Conservation (phyloP, 2,329 filamentous ascomycete genomes). For the Aspergillus eucalypticola region DNA sequence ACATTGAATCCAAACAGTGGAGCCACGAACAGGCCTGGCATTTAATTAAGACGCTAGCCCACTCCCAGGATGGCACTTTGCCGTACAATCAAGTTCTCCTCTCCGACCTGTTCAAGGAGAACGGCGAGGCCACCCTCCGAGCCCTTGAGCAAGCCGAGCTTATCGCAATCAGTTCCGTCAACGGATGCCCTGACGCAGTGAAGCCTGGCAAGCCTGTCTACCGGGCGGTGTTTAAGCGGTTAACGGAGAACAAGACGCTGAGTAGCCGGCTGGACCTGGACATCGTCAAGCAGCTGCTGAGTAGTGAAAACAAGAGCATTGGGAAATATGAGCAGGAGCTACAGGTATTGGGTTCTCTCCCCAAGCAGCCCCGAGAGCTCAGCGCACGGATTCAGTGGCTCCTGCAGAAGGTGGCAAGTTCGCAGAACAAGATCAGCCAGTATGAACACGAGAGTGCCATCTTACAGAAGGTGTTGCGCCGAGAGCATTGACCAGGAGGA, state of each 20-base stretch:
- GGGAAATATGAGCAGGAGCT: slow-evolving; percentile 80
- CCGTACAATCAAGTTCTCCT: slow-evolving; percentile 86
- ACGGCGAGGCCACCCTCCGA: slow-evolving; percentile 74
- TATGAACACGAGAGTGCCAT: slow-evolving; percentile 71
- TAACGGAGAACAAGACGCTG: slow-evolving; percentile 72
- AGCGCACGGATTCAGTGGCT: slow-evolving; percentile 69
- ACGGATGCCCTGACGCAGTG: slow-evolving; percentile 76
- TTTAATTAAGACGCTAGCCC: slow-evolving; percentile 74
- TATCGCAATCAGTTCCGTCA: slow-evolving; percentile 70
- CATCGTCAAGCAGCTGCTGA: slow-evolving; percentile 67
- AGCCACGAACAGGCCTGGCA: slow-evolving; percentile 86
- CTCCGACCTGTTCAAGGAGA: slow-evolving; percentile 70
- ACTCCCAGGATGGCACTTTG: slow-evolving; percentile 59
- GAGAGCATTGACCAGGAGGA: slow-evolving; percentile 45
- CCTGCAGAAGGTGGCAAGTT: slow-evolving; percentile 68
- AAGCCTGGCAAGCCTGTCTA: slow-evolving; percentile 84
- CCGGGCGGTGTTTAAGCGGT: slow-evolving; percentile 73
- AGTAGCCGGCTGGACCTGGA: slow-evolving; percentile 71
- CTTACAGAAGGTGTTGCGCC: slow-evolving; percentile 70
- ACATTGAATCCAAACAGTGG: slow-evolving; percentile 66
- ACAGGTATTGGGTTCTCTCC: slow-evolving; percentile 66
- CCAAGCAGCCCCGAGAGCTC: slow-evolving; percentile 69
- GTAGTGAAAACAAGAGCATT: slow-evolving; percentile 71
- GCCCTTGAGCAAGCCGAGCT: slow-evolving; percentile 83
- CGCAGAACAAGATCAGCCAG: slow-evolving; percentile 71